These are phyloP conservation scores for Smallanthus sonchifolius DNA, from an alignment of 129 eudicot species.

Conservation along the genomic window DNA sequence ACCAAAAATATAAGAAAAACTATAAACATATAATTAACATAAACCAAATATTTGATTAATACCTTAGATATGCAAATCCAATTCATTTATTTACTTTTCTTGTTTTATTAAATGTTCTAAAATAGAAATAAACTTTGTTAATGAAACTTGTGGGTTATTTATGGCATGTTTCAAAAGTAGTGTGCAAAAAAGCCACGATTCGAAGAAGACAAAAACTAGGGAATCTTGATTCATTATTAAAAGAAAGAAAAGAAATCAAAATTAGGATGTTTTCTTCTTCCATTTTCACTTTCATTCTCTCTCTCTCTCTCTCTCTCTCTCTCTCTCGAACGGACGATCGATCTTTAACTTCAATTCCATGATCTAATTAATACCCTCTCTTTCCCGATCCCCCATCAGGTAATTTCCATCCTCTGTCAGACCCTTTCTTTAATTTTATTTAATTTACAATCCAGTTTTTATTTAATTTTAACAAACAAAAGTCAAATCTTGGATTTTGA, in stretches of 20 bases:
- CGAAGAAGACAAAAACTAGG: conserved; percentile 23
- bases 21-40: neutral
- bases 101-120: neutral
- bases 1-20: neutral
- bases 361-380: conserved; percentile 24
- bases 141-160: conserved; percentile 11
- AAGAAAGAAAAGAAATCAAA: neutral
- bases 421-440: neutral
- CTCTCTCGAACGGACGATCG: conserved; percentile 3
- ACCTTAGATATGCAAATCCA: too few species aligned
- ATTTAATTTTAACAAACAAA: conserved; percentile 3
- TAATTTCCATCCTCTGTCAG: conserved; percentile 14
- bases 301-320: conserved; percentile 19
- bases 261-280: neutral
- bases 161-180: conserved; percentile 27
- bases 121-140: neutral
- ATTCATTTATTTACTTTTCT: too few species aligned
- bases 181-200: conserved; percentile 24
- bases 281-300: neutral
- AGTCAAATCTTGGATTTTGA: conserved; percentile 26
- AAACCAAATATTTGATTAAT: neutral
- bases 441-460: neutral
- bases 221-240: conserved; percentile 32
- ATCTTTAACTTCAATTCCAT: conserved; percentile 23
- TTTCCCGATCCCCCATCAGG: conserved; percentile 1